Evolutionary conservation across 192 early-diverging fungal genomes (phyloP), one percentile per base, ranked within the genome.

Genomic region (Blastocladiella britannica): DNA sequence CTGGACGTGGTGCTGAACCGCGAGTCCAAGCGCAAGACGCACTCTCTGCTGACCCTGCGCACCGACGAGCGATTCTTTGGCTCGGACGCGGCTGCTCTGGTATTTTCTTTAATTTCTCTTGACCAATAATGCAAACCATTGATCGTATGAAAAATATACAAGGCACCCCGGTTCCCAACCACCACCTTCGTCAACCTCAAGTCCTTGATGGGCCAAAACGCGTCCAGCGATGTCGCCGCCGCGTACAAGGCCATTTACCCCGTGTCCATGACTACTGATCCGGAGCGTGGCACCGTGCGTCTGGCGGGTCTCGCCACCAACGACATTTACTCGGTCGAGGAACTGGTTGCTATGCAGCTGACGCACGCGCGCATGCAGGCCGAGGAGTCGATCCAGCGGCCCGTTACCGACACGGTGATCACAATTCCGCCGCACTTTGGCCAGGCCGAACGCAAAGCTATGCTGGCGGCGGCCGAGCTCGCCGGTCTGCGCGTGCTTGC

Each of bases 21-120:
- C 37, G 95, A 93, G 60, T 89, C 88, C 30, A 96, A 95, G 66
- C 72, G 95, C 26, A 93, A 99, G 71, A 96, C 95, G 1, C 76
- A 81, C 27, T 73, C 90, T 0, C 73, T 87, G 0, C 80, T 96
- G 15, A 80, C 80, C 4, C 69, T 96, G 51, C 55, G 67, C 37
- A 47, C 37, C 6, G 60, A 81, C 7, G 82, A 89, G 60, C 83
- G 94, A 37, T 75, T 77, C 28, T 98, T 87, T 76, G 95, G 91
- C 23, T 72, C 83, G 0, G 87, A 96, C 54, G 84, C 95, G 23
- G 72, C 85, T 22, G 77, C 69, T 52, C 70, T 90, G 72, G 80
- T 81, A 73, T 58, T 65, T 43, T 22, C 15, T n/a, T 27, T 61
- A 22, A 24, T 7, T 54, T 26, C 26, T 18, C 4, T 28, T 29